phyloP scores from a whole-genome alignment of 2,329 filamentous ascomycete genomes.

The Arthrinium phaeospermum region DNA sequence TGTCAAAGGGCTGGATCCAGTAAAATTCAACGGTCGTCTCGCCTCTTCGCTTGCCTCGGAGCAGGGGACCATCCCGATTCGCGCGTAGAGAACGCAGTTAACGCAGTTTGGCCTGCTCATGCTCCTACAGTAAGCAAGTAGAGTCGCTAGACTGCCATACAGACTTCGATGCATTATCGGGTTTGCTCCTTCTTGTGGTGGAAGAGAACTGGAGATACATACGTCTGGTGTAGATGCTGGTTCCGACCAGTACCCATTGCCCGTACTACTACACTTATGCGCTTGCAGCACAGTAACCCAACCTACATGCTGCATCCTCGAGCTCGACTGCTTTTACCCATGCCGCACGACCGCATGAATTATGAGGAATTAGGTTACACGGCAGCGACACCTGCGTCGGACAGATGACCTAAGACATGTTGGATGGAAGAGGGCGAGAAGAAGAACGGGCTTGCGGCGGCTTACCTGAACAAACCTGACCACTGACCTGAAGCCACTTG shows the following conservation, averaged over 20 bases:
- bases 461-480: not conserved
- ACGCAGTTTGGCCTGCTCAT: not conserved
- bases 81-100: not conserved
- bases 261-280: not conserved
- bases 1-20: conserved; percentile 11
- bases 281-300: not conserved
- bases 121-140: not conserved
- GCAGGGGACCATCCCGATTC: conserved; percentile 16
- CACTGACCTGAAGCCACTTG: not conserved
- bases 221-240: not conserved
- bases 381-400: not conserved
- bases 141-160: not conserved
- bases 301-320: not conserved
- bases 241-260: not conserved
- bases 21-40: conserved; percentile 18
- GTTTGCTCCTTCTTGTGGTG: not conserved
- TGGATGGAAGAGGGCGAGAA: not conserved
- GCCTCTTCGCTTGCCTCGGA: conserved; percentile 15
- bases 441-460: not conserved
- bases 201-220: not conserved
- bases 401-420: not conserved
- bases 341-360: not conserved
- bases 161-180: not conserved
- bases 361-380: not conserved
- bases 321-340: not conserved